phyloP scores from a whole-genome alignment of 345 rosid species.

The Gossypium ekmanianum region DNA sequence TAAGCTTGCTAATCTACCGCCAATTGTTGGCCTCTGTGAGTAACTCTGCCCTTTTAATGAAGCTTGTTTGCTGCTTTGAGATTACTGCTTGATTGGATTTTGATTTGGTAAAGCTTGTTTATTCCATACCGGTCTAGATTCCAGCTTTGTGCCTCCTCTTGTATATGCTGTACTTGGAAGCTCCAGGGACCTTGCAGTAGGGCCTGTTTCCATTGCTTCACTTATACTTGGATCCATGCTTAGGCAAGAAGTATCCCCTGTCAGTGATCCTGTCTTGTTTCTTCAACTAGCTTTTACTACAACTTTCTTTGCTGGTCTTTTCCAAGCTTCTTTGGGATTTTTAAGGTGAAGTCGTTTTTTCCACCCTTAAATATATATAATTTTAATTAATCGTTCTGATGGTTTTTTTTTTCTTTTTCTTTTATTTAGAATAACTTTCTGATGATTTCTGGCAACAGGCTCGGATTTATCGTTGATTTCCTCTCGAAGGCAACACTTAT shows the following conservation, averaged over 20 bases:
- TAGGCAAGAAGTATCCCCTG: conserved; percentile 73
- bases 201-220: conserved; percentile 90
- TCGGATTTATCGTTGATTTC: conserved; percentile 89
- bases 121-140: conserved; percentile 42
- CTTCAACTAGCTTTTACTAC: conserved; percentile 86
- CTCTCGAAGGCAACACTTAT: conserved; percentile 81
- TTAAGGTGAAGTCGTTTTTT: conserved; percentile 44
- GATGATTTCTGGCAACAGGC: conserved; percentile 36
- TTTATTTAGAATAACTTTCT: not conserved
- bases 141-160: conserved; percentile 95
- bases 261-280: conserved; percentile 54
- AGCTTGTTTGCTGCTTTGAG: not conserved
- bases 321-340: conserved; percentile 89
- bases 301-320: conserved; percentile 89
- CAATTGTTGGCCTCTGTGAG: conserved; percentile 93
- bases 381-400: too few species aligned
- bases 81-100: not conserved
- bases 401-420: not conserved
- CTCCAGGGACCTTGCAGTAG: conserved; percentile 92
- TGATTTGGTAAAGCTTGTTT: not conserved
- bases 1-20: conserved; percentile 84
- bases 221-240: conserved; percentile 94
- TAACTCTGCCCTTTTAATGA: conserved; percentile 1
- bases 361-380: too few species aligned
- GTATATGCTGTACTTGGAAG: conserved; percentile 92